phyloP scores from a whole-genome alignment of 140 eudicot species.

The Anethum foeniculum region DNA sequence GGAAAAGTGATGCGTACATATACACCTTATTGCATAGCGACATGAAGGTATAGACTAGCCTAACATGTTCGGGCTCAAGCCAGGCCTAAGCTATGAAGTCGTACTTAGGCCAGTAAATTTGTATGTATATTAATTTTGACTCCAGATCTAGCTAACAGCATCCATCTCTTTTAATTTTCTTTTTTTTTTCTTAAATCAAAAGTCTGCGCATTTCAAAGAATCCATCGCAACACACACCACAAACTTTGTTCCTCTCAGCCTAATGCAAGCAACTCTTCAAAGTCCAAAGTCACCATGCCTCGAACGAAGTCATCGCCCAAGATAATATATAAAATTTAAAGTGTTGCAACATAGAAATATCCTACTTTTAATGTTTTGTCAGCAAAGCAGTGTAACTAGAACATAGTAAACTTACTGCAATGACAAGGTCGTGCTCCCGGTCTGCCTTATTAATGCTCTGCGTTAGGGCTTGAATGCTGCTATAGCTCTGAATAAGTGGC shows the following conservation, averaged over 20 bases:
- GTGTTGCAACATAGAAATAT: not conserved
- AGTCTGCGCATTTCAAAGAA: not conserved
- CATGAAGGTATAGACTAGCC: not conserved
- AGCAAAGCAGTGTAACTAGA: not conserved
- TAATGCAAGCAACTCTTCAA: not conserved
- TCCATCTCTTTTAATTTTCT: not conserved
- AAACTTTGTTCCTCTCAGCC: not conserved
- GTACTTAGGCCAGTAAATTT: not conserved
- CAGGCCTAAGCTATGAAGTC: not conserved
- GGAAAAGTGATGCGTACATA: not conserved
- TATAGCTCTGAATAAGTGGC: constrained; percentile 83
- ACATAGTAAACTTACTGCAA: constrained; percentile 60
- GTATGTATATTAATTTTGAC: not conserved
- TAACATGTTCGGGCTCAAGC: not conserved
- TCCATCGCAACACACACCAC: not conserved
- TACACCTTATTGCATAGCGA: not conserved
- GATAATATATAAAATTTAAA: not conserved
- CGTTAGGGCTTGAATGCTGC: constrained; percentile 56
- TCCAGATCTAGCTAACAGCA: not conserved
- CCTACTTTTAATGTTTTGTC: too few species aligned
- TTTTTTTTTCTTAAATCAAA: not conserved
- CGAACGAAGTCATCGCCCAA: not conserved
- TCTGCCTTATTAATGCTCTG: constrained; percentile 62
- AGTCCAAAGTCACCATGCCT: not conserved
- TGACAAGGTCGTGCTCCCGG: constrained; percentile 81